Evolutionary conservation across 2,329 filamentous ascomycete species (phyloP), one percentile per base, ranked within the genome.

Genomic region (Botrytis tulipae): DNA sequence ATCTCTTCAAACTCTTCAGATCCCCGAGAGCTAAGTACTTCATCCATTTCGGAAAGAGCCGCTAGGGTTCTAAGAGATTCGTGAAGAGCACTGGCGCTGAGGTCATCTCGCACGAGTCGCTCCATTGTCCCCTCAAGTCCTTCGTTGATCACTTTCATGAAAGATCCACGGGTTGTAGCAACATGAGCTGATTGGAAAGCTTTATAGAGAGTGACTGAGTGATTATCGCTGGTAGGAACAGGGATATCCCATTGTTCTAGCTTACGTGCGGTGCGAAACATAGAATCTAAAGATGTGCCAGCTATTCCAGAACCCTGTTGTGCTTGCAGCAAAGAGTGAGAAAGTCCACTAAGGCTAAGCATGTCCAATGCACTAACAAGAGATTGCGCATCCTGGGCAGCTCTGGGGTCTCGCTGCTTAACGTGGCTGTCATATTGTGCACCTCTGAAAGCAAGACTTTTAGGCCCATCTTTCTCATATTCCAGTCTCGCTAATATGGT

Each of bases 201-300:
- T 78, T 91, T 92, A 83, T 97, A 98, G 0, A 95, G 84, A 1
- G 89, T 91, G 4, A 91, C 90, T 1, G 91, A 86, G 72, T 91
- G 89, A 44, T 89, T 91, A 20, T 87, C 84, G 67, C 87, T 88
- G 4, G 86, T 83, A 0, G 94, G 93, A 0, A 91, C 90, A 22
- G 93, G 92, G 32, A 98, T 86, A 80, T 98, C 95, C 96, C 96
- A 99, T 79, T 95, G 92, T 77, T 96, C 94, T 25, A 98, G 85
- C 76, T 92, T 92, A 74, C 93, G 89, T 32, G 95, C 94, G 9
- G 93, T 93, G 71, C 90, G 88, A 76, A 97, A 92, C 71, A 93
- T 93, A 75, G 88, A 92, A 65, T 94, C 91, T 12, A 92, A 84
- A 0, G 89, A 89, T 12, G 86, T 83, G 3, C 87, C 85, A 6